Evolutionary conservation across 2,329 filamentous ascomycete species (phyloP).

Genomic region (Penicillium occitanis): DNA sequence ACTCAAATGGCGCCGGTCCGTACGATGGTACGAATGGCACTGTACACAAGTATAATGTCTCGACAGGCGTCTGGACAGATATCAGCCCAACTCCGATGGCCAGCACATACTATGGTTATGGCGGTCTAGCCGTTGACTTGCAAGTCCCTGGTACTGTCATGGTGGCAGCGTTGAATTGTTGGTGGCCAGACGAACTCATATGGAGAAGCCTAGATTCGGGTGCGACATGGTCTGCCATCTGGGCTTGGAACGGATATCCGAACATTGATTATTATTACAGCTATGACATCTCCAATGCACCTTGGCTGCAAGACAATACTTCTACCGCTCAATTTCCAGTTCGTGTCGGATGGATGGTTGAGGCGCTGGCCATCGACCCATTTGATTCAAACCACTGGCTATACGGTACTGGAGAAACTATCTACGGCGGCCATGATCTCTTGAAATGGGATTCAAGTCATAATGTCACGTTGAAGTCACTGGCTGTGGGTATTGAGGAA

Average conservation of each 20-base stretch:
- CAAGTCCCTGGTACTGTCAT: conserved; percentile 58
- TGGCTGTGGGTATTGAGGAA: conserved; percentile 58
- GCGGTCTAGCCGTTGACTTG: conserved; percentile 56
- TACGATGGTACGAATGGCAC: conserved; percentile 57
- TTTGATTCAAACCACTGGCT: conserved; percentile 61
- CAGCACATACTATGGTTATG: conserved; percentile 56
- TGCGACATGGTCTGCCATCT: conserved; percentile 55
- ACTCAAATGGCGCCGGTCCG: conserved; percentile 57
- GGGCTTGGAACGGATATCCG: conserved; percentile 53
- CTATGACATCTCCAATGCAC: conserved; percentile 50
- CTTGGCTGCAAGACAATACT: conserved; percentile 56
- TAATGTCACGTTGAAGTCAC: conserved; percentile 52
- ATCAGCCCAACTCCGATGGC: conserved; percentile 55
- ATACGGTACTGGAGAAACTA: conserved; percentile 59
- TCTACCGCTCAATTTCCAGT: conserved; percentile 30
- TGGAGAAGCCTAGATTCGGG: conserved; percentile 58
- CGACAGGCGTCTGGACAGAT: conserved; percentile 52
- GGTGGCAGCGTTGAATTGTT: conserved; percentile 58
- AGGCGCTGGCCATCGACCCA: conserved; percentile 58
- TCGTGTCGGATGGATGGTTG: conserved; percentile 61
- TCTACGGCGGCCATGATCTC: conserved; percentile 57
- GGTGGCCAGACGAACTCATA: conserved; percentile 60
- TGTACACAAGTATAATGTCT: conserved; percentile 57
- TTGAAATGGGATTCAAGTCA: conserved; percentile 54
- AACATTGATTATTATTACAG: conserved; percentile 50